Base-by-base conservation (phyloP, 257 asterid genomes). In the Solanum paucissectum region DNA sequence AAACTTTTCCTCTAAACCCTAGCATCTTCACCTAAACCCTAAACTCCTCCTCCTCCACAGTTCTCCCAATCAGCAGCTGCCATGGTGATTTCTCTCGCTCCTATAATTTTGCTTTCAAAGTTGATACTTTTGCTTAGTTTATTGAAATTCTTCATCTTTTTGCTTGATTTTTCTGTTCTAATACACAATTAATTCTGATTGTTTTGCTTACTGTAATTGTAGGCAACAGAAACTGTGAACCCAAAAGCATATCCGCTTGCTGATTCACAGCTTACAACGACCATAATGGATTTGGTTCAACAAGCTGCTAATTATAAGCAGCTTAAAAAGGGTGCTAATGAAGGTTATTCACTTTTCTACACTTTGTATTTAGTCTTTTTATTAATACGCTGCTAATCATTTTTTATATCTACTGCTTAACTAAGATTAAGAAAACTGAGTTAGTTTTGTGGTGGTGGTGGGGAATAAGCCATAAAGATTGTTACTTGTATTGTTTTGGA, bases 251-350 rank as follows among this genome's bases (percentile, higher is more conserved):
- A 95, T 84, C 98, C 98, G 5, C 89, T 96, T 90, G 99, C 98
- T 10, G 99, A 94, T 90, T 88, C 98, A 34, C 97, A 95, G 89
- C 92, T 96, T 90, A 91, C 98, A 34, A 94, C 91, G 3, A 95
- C 98, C 6, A 95, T 96, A n/a, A 91, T 94, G 87, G 99, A 96
- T 90, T 88, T 96, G 91, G 98, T 96, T 77, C 98, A 94, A 69
- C 98, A 95, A 91, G 99, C 98, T 86, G 95, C 98, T 33, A 94
- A 96, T 69, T 95, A 94, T 93, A 96, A 94, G 88, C 98, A 96
- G 88, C 98, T 96, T 88, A 96, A 96, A 36, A 96, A 96, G 93
- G 98, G 99, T 13, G 99, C 98, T 86, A 96, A 95, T 92, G 99
- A 96, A 94, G 99, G 99, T 96, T 10, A 11, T 60, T 81, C 4